phyloP scores from a whole-genome alignment of 2,329 filamentous ascomycete species.

The Neonectria punicea region DNA sequence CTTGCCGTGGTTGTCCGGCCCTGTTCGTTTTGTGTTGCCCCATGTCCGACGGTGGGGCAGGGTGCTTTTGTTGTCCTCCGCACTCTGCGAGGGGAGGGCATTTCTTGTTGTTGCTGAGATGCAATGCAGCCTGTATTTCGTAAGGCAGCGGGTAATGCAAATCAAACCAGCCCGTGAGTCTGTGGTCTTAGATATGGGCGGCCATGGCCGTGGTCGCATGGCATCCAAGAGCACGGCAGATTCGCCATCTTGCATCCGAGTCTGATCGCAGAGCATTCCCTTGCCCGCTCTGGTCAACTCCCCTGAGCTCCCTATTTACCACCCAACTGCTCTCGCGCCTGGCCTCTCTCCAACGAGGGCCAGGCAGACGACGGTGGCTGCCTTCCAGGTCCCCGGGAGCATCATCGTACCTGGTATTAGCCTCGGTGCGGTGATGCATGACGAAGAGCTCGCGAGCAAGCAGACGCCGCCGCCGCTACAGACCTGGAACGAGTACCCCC shows the following conservation, averaged over 20 bases:
- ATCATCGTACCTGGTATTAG: slow-evolving; percentile 35
- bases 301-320: not conserved
- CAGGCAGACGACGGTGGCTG: slow-evolving; percentile 28
- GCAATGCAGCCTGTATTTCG: not conserved
- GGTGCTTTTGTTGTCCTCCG: not conserved
- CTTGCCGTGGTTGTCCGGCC: slow-evolving; percentile 31
- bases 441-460: slow-evolving; percentile 34
- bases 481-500: slow-evolving; percentile 30
- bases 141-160: not conserved
- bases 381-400: slow-evolving; percentile 26
- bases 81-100: slow-evolving; percentile 11
- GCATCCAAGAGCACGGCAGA: slow-evolving; percentile 5
- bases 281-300: not conserved
- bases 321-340: slow-evolving; percentile 7
- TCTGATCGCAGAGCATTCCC: not conserved
- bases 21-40: slow-evolving; percentile 26
- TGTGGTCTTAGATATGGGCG: slow-evolving; percentile 1
- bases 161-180: not conserved
- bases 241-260: slow-evolving; percentile 7
- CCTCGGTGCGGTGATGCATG: slow-evolving; percentile 40
- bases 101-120: not conserved
- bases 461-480: slow-evolving; percentile 28
- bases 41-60: slow-evolving; percentile 35
- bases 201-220: not conserved
- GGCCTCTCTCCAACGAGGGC: slow-evolving; percentile 25